Conservation (phyloP, 768 basidiomycete genomes). For the Suillus sp. region DNA sequence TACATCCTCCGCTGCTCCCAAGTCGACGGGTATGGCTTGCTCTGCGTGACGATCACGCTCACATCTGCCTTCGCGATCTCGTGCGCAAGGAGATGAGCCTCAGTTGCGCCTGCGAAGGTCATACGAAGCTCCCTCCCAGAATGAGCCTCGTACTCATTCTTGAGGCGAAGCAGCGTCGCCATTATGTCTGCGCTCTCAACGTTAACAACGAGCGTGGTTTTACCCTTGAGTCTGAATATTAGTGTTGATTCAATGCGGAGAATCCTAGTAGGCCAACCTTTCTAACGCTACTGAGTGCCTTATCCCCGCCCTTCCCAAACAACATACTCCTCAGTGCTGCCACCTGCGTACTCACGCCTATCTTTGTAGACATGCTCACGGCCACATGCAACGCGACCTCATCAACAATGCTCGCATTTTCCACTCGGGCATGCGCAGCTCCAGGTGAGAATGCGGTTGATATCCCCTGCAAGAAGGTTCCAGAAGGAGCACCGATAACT, state of each 20-base stretch:
- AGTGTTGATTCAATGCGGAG: neutral
- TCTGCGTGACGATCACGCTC: slow-evolving; percentile 67
- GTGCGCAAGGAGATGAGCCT: slow-evolving; percentile 66
- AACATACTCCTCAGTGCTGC: slow-evolving; percentile 63
- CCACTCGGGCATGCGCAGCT: slow-evolving; percentile 52
- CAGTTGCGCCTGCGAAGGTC: slow-evolving; percentile 62
- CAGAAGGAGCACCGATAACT: slow-evolving; percentile 52
- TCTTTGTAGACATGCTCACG: slow-evolving; percentile 41
- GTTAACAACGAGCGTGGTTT: slow-evolving; percentile 66
- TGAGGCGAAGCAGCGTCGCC: slow-evolving; percentile 68
- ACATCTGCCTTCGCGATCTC: slow-evolving; percentile 68
- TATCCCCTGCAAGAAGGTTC: slow-evolving; percentile 55
- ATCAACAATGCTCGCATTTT: slow-evolving; percentile 60
- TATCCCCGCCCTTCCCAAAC: slow-evolving; percentile 51
- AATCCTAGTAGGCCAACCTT: slow-evolving; percentile 12
- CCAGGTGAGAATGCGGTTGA: slow-evolving; percentile 65
- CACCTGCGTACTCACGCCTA: slow-evolving; percentile 69
- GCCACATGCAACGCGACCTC: slow-evolving; percentile 64
- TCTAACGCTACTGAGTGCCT: slow-evolving; percentile 19
- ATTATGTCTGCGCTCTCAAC: slow-evolving; percentile 74
- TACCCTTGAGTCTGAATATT: slow-evolving; percentile 42
- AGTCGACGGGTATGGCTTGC: slow-evolving; percentile 59
- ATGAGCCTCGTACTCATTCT: slow-evolving; percentile 62
- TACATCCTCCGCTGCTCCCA: slow-evolving; percentile 73
- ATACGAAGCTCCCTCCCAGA: slow-evolving; percentile 60